These are phyloP conservation scores for Hirsutella minnesotensis DNA, from an alignment of 2,329 filamentous ascomycete species.

Conservation along the genomic window DNA sequence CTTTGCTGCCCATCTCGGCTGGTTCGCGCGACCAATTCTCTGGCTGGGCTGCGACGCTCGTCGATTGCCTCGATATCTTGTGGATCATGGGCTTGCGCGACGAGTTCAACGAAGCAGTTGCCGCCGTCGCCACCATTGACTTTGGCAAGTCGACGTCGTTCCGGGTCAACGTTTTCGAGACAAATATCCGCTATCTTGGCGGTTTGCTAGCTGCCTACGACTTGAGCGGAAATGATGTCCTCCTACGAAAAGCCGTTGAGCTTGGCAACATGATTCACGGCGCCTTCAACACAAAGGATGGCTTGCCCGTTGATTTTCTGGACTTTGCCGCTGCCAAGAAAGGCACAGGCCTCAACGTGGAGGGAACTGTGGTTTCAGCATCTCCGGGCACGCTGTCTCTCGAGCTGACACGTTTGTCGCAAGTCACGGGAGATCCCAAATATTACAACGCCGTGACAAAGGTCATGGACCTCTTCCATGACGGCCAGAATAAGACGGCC, in stretches of 20 bases:
- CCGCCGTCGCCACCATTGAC: conserved; percentile 45
- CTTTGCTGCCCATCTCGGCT: conserved; percentile 45
- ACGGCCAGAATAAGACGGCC: conserved; percentile 51
- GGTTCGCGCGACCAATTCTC: conserved; percentile 44
- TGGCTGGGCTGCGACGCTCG: conserved; percentile 55
- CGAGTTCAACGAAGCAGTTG: conserved; percentile 53
- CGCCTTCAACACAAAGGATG: conserved; percentile 56
- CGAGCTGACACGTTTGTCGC: conserved; percentile 62
- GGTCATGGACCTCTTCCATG: conserved; percentile 55
- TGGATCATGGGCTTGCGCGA: conserved; percentile 59
- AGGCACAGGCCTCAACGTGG: conserved; percentile 19
- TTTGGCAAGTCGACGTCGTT: conserved; percentile 38
- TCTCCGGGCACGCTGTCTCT: conserved; percentile 53
- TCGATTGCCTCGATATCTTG: conserved; percentile 58
- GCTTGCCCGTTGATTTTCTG: conserved; percentile 46
- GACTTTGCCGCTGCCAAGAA: conserved; percentile 27
- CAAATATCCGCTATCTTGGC: conserved; percentile 59
- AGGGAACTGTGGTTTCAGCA: conserved; percentile 28
- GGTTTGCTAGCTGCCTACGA: conserved; percentile 61
- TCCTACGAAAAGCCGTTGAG: conserved; percentile 51
- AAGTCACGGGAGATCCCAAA: conserved; percentile 59
- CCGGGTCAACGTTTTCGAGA: conserved; percentile 57
- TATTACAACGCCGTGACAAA: conserved; percentile 62
- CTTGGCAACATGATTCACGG: conserved; percentile 53
- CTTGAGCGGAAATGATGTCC: conserved; percentile 41